Conservation (phyloP, 2,329 filamentous ascomycete genomes). For the Magnaporthiopsis poae region DNA sequence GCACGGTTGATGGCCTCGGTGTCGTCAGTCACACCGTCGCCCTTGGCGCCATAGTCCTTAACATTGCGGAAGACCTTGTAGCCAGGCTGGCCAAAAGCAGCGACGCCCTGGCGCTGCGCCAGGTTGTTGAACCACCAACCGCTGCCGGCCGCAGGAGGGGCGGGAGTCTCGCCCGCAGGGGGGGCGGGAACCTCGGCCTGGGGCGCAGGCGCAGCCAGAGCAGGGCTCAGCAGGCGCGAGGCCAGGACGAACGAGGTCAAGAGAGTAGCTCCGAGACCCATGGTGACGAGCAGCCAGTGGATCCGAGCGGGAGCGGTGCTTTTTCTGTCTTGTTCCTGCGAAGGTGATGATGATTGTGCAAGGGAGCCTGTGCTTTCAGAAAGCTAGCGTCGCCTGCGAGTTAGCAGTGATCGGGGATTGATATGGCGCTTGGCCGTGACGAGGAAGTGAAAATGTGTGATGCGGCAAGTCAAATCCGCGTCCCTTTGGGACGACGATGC, state of each 20-base stretch:
- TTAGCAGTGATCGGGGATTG: neutral
- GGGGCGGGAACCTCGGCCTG: conserved; percentile 9
- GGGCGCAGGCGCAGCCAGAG: conserved; percentile 23
- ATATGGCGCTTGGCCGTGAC: neutral
- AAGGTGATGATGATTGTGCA: conserved; percentile 2
- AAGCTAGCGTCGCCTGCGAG: neutral
- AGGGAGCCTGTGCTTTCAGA: conserved; percentile 9
- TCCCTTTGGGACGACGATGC: neutral
- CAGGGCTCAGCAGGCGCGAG: conserved; percentile 29
- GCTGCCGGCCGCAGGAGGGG: conserved; percentile 21
- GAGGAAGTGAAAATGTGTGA: neutral
- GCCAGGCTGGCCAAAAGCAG: conserved; percentile 48
- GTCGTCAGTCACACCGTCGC: conserved; percentile 65
- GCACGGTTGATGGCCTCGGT: conserved; percentile 80
- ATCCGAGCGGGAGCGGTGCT: conserved; percentile 4
- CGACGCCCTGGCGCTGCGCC: conserved; percentile 51
- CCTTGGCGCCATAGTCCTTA: conserved; percentile 62
- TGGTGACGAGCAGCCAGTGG: conserved; percentile 27
- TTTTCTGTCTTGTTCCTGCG: conserved; percentile 1
- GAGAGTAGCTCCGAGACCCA: conserved; percentile 32
- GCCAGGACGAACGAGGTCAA: conserved; percentile 33
- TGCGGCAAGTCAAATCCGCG: neutral
- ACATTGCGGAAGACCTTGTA: conserved; percentile 74
- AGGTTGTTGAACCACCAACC: conserved; percentile 66
- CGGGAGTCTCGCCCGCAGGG: neutral